Evolutionary conservation across 352 stramenopile genomes (phyloP), one percentile per base, ranked within the genome.

Genomic region (Phytophthora boehmeriae): DNA sequence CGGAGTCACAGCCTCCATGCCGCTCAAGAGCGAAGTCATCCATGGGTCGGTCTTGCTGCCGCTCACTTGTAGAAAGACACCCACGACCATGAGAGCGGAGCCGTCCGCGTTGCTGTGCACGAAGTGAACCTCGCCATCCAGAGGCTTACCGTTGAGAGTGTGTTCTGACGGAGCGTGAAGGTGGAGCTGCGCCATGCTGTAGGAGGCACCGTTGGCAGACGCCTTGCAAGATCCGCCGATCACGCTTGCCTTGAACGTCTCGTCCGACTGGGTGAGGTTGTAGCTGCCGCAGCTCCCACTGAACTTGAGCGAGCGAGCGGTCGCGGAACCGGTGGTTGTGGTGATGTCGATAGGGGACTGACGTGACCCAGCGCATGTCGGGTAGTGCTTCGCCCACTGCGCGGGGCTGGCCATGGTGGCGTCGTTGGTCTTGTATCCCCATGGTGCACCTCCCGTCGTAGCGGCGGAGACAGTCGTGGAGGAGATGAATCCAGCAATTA

Each of bases 121-220:
- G 47, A 79, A 75, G 50, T 79, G 71, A 6, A 69, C 48, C 41
- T 75, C 71, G 28, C 55, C 66, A 16, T 66, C 61, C 11, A 60
- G 51, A 0, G 54, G 34, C 10, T 66, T 68, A 11, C 66, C 65
- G 22, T 63, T 45, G 8, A 79, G 13, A 5, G 56, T 73, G 66
- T 79, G 66, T 43, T 79, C 71, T 10, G 55, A 64, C 5, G 66
- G 71, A 25, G 54, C 30, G 47, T 79, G 71, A 49, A 64, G 16
- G 54, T 78, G 70, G 38, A 73, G 57, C 38, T 70, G 65, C 8
- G 54, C 35, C 16, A 74, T 22, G 11, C 34, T 55, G 62, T 62
- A 74, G 16, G 30, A 23, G 2, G 28, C 25, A 10, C 22, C 34
- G 16, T 44, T 36, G 30, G 51, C 14, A n/a, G 28, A 17, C 8